Conservation (phyloP, 208 protist species). For the Crithidia mellificae region DNA sequence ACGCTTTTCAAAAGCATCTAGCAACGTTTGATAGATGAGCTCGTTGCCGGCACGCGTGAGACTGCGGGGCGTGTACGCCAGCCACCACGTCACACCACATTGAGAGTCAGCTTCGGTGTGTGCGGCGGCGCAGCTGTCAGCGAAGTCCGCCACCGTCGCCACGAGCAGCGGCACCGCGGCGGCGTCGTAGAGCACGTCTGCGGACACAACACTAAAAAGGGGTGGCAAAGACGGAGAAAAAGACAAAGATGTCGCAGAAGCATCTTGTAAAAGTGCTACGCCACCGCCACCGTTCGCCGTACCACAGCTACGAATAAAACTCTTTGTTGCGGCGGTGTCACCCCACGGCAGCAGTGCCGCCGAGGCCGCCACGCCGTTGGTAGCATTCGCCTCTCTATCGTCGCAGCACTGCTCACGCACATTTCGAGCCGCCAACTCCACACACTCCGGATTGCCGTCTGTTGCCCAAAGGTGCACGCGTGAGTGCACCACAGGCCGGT, state of each 20-base stretch:
- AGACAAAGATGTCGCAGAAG: no score
- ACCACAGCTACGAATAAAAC: not conserved
- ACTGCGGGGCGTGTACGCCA: slow-evolving; percentile 43
- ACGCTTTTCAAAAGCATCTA: no score
- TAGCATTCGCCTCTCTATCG: not conserved
- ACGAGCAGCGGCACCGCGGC: slow-evolving; percentile 39
- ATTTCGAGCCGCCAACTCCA: slow-evolving; percentile 31
- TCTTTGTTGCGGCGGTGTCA: not conserved
- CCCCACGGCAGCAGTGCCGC: slow-evolving; percentile 33
- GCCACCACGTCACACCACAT: slow-evolving; percentile 30
- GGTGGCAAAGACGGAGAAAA: not conserved
- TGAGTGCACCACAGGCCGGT: no score
- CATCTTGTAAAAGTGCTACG: no score
- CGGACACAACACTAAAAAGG: slow-evolving; percentile 30
- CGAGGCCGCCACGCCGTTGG: not conserved
- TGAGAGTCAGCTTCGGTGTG: not conserved
- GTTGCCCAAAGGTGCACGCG: slow-evolving; percentile 27
- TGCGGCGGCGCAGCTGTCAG: not conserved
- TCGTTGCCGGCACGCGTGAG: slow-evolving; percentile 37
- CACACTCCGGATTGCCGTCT: slow-evolving; percentile 41
- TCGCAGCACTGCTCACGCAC: slow-evolving; percentile 22
- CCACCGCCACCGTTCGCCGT: not conserved
- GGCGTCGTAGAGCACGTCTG: slow-evolving; percentile 41
- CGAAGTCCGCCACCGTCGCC: slow-evolving; percentile 20
- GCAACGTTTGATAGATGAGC: slow-evolving; percentile 26